These are phyloP conservation scores for Acrocalymma vagum DNA, from an alignment of 2,329 filamentous ascomycete genomes.

Conservation along the genomic window DNA sequence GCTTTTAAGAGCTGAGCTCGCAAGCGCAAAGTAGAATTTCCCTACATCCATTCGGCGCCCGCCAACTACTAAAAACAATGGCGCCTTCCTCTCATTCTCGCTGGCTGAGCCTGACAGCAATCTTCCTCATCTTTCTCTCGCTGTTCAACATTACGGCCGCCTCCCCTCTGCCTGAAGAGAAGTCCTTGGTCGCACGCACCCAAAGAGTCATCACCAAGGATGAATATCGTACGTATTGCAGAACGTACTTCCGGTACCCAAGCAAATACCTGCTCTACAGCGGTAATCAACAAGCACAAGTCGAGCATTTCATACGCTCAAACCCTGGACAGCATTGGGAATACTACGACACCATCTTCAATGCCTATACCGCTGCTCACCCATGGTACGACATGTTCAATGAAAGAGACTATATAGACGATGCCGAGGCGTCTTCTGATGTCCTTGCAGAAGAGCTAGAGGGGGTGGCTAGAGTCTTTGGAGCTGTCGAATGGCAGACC, in stretches of 20 bases:
- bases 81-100: constrained; percentile 4
- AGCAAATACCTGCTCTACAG: constrained; percentile 5
- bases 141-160: constrained; percentile 8
- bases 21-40: constrained; percentile 6
- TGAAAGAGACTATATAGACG: constrained; percentile 1
- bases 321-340: constrained; percentile 6
- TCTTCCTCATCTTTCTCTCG: constrained; percentile 8
- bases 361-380: constrained; percentile 1
- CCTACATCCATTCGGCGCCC: constrained; percentile 4
- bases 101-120: constrained; percentile 8
- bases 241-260: constrained; percentile 2
- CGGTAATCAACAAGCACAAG: constrained; percentile 5
- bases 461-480: constrained; percentile 3
- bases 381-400: constrained; percentile 9
- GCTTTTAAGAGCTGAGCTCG: too few relatives aligned
- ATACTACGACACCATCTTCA: constrained; percentile 4
- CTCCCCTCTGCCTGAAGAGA: constrained; percentile 12
- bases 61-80: constrained; percentile 8
- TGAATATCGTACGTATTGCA: constrained; percentile 5
- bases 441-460: constrained; percentile 4
- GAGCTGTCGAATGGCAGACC: constrained; percentile 10
- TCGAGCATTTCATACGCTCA: neutral
- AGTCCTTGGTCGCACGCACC: constrained; percentile 4
- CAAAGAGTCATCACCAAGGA: constrained; percentile 1
- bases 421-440: constrained; percentile 9